These are phyloP conservation scores for Xylaria sp. DNA, from an alignment of 2,329 filamentous ascomycete genomes.

Conservation along the genomic window DNA sequence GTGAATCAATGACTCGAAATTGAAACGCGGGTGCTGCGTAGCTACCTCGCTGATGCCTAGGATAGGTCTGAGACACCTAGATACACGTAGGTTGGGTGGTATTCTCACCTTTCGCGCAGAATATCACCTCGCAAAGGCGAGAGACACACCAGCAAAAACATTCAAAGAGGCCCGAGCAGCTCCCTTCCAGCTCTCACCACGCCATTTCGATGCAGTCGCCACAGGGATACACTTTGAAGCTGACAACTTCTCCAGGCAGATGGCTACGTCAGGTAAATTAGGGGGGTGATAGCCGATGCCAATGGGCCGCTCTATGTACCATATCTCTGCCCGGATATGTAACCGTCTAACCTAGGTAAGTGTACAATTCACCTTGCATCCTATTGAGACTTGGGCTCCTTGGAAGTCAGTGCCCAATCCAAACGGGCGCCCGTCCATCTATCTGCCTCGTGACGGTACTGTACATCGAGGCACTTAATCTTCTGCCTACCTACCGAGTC, in stretches of 20 bases:
- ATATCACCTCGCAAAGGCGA: neutral
- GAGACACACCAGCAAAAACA: neutral
- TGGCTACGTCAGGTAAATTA: conserved; percentile 11
- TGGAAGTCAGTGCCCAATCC: conserved; percentile 13
- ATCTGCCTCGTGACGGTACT: too few relatives aligned
- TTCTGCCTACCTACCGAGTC: neutral
- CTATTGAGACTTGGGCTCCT: neutral
- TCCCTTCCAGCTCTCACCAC: conserved; percentile 10
- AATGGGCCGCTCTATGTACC: neutral
- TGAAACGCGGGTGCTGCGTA: neutral
- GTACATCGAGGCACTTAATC: too few relatives aligned
- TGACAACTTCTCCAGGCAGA: neutral
- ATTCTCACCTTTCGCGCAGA: neutral
- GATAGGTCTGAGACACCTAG: conserved; percentile 2
- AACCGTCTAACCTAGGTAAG: conserved; percentile 9
- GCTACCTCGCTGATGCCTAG: neutral
- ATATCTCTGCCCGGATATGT: neutral
- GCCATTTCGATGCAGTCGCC: conserved; percentile 6
- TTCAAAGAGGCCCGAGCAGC: conserved; percentile 16
- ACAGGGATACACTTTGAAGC: conserved; percentile 3
- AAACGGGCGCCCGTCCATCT: neutral
- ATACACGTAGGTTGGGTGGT: conserved; percentile 2
- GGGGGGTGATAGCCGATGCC: neutral
- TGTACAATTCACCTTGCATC: conserved; percentile 27
- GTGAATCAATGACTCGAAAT: neutral